Evolutionary conservation across 78 protist species (phyloP), one percentile per base, ranked within the genome.

Genomic region (Dictyostelium capitatum): DNA sequence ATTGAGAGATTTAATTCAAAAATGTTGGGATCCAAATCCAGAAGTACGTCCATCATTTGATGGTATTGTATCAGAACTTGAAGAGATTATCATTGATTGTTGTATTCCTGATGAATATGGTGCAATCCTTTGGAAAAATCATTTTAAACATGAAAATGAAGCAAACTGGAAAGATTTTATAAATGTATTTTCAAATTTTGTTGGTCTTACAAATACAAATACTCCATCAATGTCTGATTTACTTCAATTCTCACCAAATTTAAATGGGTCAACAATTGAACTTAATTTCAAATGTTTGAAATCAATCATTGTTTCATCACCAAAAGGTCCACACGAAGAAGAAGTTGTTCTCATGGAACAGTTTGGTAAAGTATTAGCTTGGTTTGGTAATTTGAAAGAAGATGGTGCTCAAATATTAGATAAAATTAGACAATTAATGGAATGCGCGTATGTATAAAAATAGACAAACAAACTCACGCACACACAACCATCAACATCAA

Each of bases 321-420:
- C 84, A 48, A 91, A 91, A 67, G 90, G 89, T 74, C 82, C 80
- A 19, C 89, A 90, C 48, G 89, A 90, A 67, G 91, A 91, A 74
- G 96, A 94, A 25, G 93, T 81, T 37, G 95, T 95, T 4, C 51
- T 64, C 11, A 83, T 95, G 87, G 97, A 95, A 57, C 95, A 95
- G 28, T 95, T 90, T 43, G 97, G 97, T 51, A 95, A 90, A 25
- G 82, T 95, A 23, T 72, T 95, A 59, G 97, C 89, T 41, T 95
- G 97, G 97, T 95, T 95, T 70, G 95, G 96, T 57, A 82, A 82
- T 37, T 57, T 92, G 0, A 75, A 82, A n/a, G 90, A 92, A 46
- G 96, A 80, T 73, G 93, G 93, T 64, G 25, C 93, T 20, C 79
- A 56, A 59, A 77, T 87, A 19, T 64, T 87, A 46, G 93, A 87